phyloP scores from a whole-genome alignment of 371 early-diverging fungal genomes.

The Mortierella sp. region DNA sequence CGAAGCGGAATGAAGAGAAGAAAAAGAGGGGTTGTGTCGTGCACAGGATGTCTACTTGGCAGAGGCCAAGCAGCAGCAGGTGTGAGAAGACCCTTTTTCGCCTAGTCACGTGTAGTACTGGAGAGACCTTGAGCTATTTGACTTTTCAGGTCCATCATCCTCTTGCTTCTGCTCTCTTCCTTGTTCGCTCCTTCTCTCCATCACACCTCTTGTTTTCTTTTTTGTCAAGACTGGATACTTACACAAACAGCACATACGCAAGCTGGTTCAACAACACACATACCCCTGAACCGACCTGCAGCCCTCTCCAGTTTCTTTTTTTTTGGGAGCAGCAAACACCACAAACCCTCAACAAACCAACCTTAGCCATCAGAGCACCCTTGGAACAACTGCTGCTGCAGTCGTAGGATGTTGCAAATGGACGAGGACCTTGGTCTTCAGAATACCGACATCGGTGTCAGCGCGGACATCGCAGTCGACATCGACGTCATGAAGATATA shows the following conservation, averaged over 20 bases:
- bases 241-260: neutral
- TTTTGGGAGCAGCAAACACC: slow-evolving; percentile 7
- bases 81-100: neutral
- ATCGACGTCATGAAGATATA: slow-evolving; percentile 61
- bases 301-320: neutral
- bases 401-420: slow-evolving; percentile 43
- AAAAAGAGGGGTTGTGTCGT: neutral
- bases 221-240: neutral
- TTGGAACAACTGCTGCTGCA: slow-evolving; percentile 9
- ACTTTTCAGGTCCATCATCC: slow-evolving; percentile 1
- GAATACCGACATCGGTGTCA: slow-evolving; percentile 38
- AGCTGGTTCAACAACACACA: slow-evolving; percentile 4
- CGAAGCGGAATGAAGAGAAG: neutral
- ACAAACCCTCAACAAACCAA: slow-evolving; percentile 2
- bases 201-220: neutral
- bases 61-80: neutral
- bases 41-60: neutral
- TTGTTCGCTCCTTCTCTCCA: slow-evolving; percentile 4
- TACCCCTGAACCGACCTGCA: slow-evolving; percentile 7
- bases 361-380: slow-evolving; percentile 12
- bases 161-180: neutral
- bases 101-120: neutral
- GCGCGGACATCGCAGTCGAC: slow-evolving; percentile 49
- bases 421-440: slow-evolving; percentile 55
- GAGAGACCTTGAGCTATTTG: neutral